A percentile compares a stretch with the other conserved stretches of the same genome.
These are phyloP conservation scores for Botrytis elliptica DNA, from an alignment of 2,329 filamentous ascomycete species.

Conservation along the genomic window DNA sequence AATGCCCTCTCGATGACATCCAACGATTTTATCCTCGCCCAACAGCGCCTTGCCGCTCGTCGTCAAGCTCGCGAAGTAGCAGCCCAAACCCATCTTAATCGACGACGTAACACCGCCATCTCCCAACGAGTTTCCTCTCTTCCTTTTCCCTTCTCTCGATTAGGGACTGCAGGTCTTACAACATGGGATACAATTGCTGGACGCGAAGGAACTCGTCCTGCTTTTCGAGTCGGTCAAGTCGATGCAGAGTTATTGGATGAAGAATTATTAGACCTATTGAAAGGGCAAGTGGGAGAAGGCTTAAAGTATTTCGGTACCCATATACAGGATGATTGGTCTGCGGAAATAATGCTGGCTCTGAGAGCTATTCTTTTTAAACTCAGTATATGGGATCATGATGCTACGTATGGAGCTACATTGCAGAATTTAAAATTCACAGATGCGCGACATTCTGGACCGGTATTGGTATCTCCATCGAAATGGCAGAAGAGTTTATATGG, in stretches of 20 bases:
- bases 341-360: conserved; percentile 78
- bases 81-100: conserved; percentile 53
- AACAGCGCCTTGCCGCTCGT: conserved; percentile 80
- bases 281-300: conserved; percentile 81
- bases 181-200: conserved; percentile 72
- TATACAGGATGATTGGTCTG: conserved; percentile 79
- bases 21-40: conserved; percentile 73
- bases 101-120: conserved; percentile 49
- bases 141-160: conserved; percentile 60
- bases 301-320: conserved; percentile 81
- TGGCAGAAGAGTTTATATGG: conserved; percentile 86
- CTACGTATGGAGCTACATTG: conserved; percentile 88
- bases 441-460: conserved; percentile 63
- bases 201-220: conserved; percentile 75
- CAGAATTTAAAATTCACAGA: conserved; percentile 92
- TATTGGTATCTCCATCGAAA: conserved; percentile 68
- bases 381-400: conserved; percentile 93
- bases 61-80: conserved; percentile 72
- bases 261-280: conserved; percentile 82
- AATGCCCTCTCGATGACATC: conserved; percentile 37
- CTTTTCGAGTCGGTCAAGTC: conserved; percentile 92
- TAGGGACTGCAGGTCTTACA: conserved; percentile 49
- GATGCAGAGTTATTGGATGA: conserved; percentile 94
- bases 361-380: conserved; percentile 87
- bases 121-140: conserved; percentile 57